phyloP scores from a whole-genome alignment of 129 eudicot genomes.

The Kitagawia praeruptora region DNA sequence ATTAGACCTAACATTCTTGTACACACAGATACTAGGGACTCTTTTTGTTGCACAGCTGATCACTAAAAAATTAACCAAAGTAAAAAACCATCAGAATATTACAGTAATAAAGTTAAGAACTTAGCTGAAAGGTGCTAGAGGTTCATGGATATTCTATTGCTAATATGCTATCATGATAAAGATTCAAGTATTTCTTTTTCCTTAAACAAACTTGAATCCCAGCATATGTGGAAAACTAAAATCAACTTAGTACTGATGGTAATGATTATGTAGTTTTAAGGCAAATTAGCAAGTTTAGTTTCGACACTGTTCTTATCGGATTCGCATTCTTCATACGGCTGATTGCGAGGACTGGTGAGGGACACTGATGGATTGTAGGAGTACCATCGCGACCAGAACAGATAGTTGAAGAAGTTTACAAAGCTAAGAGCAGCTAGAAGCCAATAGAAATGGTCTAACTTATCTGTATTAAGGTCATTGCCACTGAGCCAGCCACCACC shows the following conservation, averaged over 20 bases:
- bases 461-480: constrained; percentile 61
- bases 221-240: background rate
- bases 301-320: constrained; percentile 2
- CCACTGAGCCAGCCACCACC: constrained; percentile 65
- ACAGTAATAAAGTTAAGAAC: background rate
- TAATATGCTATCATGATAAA: constrained; percentile 1
- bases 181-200: constrained; percentile 1
- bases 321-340: background rate
- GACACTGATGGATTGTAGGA: constrained; percentile 46
- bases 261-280: background rate
- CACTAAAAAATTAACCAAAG: background rate
- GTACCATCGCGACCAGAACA: constrained; percentile 84
- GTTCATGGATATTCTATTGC: constrained; percentile 1
- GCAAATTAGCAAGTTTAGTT: background rate
- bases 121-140: constrained; percentile 11
- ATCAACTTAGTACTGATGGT: background rate
- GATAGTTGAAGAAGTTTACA: constrained; percentile 66
- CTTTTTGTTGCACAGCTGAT: constrained; percentile 2
- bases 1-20: constrained; percentile 13
- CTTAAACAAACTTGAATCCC: background rate
- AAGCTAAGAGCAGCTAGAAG: constrained; percentile 62
- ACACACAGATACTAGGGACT: background rate
- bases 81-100: background rate
- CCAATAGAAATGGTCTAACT: constrained; percentile 78
- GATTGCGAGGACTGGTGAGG: constrained; percentile 4